Conservation (phyloP, 1,139 yeast species). For the Geotrichum carabidarum region DNA sequence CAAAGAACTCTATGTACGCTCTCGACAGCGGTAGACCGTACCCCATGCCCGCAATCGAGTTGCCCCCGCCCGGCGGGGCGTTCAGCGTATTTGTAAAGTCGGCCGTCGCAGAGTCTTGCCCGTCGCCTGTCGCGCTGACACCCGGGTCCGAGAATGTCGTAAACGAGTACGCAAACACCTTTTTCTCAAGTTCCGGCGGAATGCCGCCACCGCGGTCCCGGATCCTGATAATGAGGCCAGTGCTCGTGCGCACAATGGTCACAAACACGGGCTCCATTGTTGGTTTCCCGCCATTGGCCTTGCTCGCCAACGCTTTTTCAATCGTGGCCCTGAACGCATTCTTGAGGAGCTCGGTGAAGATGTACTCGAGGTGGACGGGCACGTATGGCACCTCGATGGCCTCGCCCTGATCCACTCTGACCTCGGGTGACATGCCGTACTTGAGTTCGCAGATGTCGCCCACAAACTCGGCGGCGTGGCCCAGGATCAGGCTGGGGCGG, state of each 20-base stretch:
- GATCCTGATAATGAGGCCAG: conserved; percentile 51
- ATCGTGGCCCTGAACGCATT: conserved; percentile 83
- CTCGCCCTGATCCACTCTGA: conserved; percentile 45
- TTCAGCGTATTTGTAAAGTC: conserved; percentile 50
- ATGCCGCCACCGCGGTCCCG: conserved; percentile 91
- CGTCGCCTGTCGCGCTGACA: conserved; percentile 25
- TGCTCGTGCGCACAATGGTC: conserved; percentile 55
- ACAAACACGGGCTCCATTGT: conserved; percentile 55
- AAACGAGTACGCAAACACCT: conserved; percentile 80
- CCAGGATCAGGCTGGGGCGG: conserved; percentile 55
- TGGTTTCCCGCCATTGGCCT: conserved; percentile 20
- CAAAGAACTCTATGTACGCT: conserved; percentile 64
- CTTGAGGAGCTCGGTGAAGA: conserved; percentile 79
- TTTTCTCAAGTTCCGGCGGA: conserved; percentile 54
- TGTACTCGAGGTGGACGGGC: conserved; percentile 80
- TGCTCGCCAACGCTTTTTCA: conserved; percentile 44
- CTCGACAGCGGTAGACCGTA: conserved; percentile 85
- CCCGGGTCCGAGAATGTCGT: conserved; percentile 65
- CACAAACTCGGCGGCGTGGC: conserved; percentile 64
- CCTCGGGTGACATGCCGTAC: conserved; percentile 61
- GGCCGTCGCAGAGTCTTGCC: no score
- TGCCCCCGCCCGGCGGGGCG: conserved; percentile 70
- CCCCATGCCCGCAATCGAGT: conserved; percentile 91
- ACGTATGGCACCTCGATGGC: conserved; percentile 65
- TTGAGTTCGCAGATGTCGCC: conserved; percentile 77